phyloP scores from a whole-genome alignment of 2,329 filamentous ascomycete species.

The Coniochaeta sp. region DNA sequence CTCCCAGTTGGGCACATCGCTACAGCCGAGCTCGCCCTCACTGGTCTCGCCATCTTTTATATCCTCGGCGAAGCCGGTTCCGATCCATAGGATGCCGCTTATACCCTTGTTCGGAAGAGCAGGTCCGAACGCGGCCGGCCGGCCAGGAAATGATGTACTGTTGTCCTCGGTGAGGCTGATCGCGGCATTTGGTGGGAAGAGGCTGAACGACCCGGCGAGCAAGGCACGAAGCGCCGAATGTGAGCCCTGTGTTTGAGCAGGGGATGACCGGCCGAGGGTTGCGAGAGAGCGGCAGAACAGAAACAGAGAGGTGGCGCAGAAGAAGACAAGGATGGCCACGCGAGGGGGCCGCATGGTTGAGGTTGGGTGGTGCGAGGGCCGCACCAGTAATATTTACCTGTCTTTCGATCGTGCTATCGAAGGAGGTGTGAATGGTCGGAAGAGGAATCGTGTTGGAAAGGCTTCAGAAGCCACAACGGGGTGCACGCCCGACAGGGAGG shows the following conservation, averaged over 20 bases:
- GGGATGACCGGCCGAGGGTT: constrained; percentile 23
- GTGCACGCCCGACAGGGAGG: neutral
- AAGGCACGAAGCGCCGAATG: constrained; percentile 37
- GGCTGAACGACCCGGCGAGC: constrained; percentile 69
- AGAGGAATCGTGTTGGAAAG: neutral
- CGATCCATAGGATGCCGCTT: constrained; percentile 88
- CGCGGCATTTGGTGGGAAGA: constrained; percentile 91
- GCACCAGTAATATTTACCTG: neutral
- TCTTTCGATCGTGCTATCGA: neutral
- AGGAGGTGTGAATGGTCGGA: neutral
- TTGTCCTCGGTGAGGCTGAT: constrained; percentile 98
- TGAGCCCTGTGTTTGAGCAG: constrained; percentile 25
- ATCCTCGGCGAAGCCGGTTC: constrained; percentile 84
- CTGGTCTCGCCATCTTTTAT: constrained; percentile 49
- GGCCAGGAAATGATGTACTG: constrained; percentile 89
- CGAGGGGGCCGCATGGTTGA: constrained; percentile 43
- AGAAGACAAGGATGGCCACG: constrained; percentile 45
- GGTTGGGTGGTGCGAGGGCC: neutral
- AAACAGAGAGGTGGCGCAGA: constrained; percentile 45
- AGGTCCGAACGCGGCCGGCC: constrained; percentile 90
- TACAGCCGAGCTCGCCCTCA: constrained; percentile 87
- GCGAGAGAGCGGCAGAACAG: constrained; percentile 45
- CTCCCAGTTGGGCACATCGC: constrained; percentile 85
- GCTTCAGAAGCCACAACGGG: neutral
- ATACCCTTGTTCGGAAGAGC: constrained; percentile 66